Percentiles rank a stretch among this genome's conserved stretches.
Conservation (phyloP, 2,329 filamentous ascomycete species). For the Daldinia eschscholtzii region DNA sequence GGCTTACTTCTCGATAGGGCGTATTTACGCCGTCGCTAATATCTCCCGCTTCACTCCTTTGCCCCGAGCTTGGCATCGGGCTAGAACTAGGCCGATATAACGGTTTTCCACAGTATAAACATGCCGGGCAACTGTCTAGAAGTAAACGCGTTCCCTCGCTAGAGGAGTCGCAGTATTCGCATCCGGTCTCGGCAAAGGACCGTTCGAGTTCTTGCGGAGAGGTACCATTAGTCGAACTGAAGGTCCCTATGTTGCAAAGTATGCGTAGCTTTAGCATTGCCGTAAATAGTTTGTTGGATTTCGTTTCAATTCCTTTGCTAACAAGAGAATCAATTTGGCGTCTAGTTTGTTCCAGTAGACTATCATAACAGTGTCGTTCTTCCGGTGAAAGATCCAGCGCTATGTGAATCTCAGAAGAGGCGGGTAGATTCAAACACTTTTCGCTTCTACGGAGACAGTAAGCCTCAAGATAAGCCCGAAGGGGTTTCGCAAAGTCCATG, state of each 20-base stretch:
- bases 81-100: conserved; percentile 1
- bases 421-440: conserved; percentile 3
- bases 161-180: conserved; percentile 16
- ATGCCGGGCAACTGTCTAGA: conserved; percentile 4
- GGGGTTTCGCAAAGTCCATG: conserved; percentile 18
- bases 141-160: conserved; percentile 8
- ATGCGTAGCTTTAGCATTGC: conserved; percentile 1
- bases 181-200: neutral
- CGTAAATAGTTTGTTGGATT: neutral
- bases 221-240: neutral
- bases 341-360: neutral
- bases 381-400: neutral
- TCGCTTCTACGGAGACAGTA: conserved; percentile 29
- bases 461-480: conserved; percentile 22
- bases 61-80: neutral
- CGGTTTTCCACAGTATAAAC: conserved; percentile 17
- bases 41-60: neutral
- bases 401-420: neutral
- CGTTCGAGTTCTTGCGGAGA: neutral
- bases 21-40: neutral
- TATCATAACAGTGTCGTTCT: neutral
- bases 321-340: neutral
- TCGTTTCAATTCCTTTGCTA: neutral
- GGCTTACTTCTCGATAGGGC: neutral
- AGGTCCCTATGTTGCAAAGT: neutral